Conservation (phyloP, 1,284 basidiomycete genomes). For the Butyriboletus appendiculatus region DNA sequence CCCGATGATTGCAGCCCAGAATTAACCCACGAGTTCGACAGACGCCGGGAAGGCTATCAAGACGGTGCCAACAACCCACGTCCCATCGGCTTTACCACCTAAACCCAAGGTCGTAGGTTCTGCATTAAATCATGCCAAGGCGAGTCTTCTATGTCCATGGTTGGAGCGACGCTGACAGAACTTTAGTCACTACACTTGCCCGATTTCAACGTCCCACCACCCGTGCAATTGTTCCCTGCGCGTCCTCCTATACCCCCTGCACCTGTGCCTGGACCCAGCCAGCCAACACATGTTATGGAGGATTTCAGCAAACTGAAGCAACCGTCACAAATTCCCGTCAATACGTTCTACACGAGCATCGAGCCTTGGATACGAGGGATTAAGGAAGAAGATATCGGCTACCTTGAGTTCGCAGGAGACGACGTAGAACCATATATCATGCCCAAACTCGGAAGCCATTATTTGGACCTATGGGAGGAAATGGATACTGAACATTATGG, state of each 20-base stretch:
- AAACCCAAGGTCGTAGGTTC: conserved; percentile 56
- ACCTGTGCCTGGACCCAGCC: conserved; percentile 77
- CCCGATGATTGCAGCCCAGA: not conserved
- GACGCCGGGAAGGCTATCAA: conserved; percentile 56
- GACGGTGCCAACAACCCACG: conserved; percentile 46
- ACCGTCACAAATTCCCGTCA: conserved; percentile 62
- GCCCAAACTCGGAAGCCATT: conserved; percentile 88
- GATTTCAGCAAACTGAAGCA: conserved; percentile 86
- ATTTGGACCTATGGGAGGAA: conserved; percentile 90
- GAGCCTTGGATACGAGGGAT: conserved; percentile 86
- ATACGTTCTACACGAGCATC: conserved; percentile 81
- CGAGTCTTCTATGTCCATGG: conserved; percentile 26
- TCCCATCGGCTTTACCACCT: conserved; percentile 38
- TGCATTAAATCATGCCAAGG: conserved; percentile 52
- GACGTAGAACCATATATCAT: conserved; percentile 85
- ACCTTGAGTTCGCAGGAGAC: conserved; percentile 85
- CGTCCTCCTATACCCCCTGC: conserved; percentile 68
- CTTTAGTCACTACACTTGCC: conserved; percentile 45
- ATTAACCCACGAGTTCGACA: conserved; percentile 21
- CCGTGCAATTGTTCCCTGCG: conserved; percentile 54
- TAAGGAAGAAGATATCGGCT: conserved; percentile 90
- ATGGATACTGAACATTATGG: conserved; percentile 69
- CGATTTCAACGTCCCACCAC: conserved; percentile 59
- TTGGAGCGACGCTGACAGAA: conserved; percentile 13
- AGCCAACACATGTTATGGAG: conserved; percentile 77